A percentile compares a stretch with the other conserved stretches of the same genome.
phyloP scores from a whole-genome alignment of 441 rosid genomes.

The Gossypium schwendimanii region DNA sequence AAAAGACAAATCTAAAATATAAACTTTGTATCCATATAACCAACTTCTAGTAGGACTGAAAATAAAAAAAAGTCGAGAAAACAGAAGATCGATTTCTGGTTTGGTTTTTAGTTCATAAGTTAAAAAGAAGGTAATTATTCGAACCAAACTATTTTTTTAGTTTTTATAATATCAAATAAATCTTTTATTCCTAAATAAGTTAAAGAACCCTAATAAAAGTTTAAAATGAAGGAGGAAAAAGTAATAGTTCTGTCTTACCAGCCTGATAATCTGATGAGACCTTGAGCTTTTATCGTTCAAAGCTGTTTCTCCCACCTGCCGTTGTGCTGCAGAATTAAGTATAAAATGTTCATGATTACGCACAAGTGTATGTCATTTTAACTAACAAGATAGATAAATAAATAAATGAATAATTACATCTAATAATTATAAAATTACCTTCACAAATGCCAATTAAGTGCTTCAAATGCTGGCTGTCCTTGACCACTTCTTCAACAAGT shows the following conservation, averaged over 20 bases:
- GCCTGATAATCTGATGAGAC: constrained; percentile 89
- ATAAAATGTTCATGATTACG: background rate
- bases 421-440: constrained; percentile 33
- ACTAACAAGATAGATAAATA: background rate
- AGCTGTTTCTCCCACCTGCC: constrained; percentile 90
- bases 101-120: background rate
- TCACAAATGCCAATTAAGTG: constrained; percentile 75
- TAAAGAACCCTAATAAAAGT: background rate
- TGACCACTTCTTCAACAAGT: constrained; percentile 68
- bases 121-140: background rate
- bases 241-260: constrained; percentile 40
- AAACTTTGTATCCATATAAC: background rate
- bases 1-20: background rate
- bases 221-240: background rate
- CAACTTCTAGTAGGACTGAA: background rate
- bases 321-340: constrained; percentile 51
- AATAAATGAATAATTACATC: background rate
- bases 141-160: background rate
- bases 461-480: constrained; percentile 62
- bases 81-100: background rate
- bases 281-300: constrained; percentile 87
- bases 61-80: background rate
- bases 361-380: background rate
- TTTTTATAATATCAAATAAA: too few relatives aligned
- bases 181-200: background rate